Conservation (phyloP, 1,284 basidiomycete species). For the Rhodotorula sp. region DNA sequence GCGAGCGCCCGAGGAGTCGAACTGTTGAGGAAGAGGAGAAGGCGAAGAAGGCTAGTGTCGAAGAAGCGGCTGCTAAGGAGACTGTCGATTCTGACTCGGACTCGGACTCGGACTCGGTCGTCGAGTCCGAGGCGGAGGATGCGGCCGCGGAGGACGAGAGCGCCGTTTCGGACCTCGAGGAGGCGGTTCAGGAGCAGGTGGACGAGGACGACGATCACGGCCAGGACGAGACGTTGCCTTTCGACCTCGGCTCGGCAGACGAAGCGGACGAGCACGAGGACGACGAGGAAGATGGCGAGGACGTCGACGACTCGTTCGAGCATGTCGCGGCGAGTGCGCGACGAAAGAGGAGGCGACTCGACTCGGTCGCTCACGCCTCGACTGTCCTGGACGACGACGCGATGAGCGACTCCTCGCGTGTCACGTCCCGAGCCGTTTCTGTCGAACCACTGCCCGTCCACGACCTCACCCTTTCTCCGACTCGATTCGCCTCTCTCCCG, state of each 20-base stretch:
- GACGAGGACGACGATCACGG: conserved; percentile 18
- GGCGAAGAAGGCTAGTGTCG: not conserved
- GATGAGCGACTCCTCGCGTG: not conserved
- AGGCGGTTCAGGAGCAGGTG: not conserved
- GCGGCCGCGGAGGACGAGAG: conserved; percentile 1
- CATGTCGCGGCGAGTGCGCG: not conserved
- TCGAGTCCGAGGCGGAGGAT: not conserved
- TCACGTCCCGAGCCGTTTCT: not conserved
- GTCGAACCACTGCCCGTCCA: not conserved
- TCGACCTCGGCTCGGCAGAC: conserved; percentile 7
- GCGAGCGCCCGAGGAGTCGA: not conserved
- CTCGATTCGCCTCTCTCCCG: not conserved
- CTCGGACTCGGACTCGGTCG: not conserved
- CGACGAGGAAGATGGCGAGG: not conserved
- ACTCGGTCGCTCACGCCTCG: not conserved
- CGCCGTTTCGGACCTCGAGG: conserved; percentile 13
- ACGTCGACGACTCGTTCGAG: not conserved
- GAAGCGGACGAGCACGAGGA: conserved; percentile 1
- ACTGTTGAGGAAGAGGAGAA: not conserved
- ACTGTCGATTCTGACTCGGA: not conserved
- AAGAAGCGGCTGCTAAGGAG: not conserved
- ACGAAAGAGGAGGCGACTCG: not conserved
- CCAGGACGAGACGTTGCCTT: not conserved
- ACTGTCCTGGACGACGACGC: not conserved
- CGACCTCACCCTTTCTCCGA: not conserved